Conservation (phyloP, 2,329 filamentous ascomycete genomes). For the Aspergillus proliferans region DNA sequence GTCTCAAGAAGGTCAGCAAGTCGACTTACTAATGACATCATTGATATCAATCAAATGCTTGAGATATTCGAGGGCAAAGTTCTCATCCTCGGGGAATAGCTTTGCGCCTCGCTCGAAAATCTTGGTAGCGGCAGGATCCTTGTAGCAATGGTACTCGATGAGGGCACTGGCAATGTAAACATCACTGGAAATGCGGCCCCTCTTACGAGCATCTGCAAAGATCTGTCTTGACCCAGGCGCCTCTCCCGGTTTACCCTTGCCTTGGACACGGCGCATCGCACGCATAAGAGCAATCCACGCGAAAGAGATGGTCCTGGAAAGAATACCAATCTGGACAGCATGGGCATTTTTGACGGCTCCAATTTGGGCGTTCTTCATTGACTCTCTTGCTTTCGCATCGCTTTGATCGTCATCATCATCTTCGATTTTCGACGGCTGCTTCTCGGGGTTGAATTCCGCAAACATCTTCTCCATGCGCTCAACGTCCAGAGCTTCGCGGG, state of each 20-base stretch:
- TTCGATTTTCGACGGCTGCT: conserved; percentile 37
- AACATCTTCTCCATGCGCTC: conserved; percentile 51
- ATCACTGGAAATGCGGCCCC: conserved; percentile 84
- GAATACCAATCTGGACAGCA: conserved; percentile 63
- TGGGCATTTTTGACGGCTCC: conserved; percentile 59
- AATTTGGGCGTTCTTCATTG: conserved; percentile 50
- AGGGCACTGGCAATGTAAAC: conserved; percentile 90
- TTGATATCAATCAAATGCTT: conserved; percentile 90
- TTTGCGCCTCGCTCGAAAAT: conserved; percentile 94
- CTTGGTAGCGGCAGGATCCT: conserved; percentile 83
- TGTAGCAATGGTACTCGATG: conserved; percentile 93
- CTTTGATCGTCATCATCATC: conserved; percentile 51
- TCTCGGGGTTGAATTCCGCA: conserved; percentile 35
- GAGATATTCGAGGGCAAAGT: conserved; percentile 90
- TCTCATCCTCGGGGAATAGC: conserved; percentile 87
- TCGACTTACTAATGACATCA: conserved; percentile 77
- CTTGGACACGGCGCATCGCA: conserved; percentile 89
- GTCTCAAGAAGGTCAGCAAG: neutral
- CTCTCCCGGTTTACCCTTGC: conserved; percentile 66
- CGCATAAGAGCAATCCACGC: conserved; percentile 94
- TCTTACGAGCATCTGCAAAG: conserved; percentile 80
- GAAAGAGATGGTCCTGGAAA: conserved; percentile 82
- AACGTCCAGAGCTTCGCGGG: conserved; percentile 58
- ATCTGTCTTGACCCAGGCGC: conserved; percentile 72
- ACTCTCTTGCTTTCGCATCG: conserved; percentile 45